Percentiles rank a stretch among this genome's conserved stretches.
phyloP scores from a whole-genome alignment of 768 basidiomycete genomes.

The Kwoniella sp. region DNA sequence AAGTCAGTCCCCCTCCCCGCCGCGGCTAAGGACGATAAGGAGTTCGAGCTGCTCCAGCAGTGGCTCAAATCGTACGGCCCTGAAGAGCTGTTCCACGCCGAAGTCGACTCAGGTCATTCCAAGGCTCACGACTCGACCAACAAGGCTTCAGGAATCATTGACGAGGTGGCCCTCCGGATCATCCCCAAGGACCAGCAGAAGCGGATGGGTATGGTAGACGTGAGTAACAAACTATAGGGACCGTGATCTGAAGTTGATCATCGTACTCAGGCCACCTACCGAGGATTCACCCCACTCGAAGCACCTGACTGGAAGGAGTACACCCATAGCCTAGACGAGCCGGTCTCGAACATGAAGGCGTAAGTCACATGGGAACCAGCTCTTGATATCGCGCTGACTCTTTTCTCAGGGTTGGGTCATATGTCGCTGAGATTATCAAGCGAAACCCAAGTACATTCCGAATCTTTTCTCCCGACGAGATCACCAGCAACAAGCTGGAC shows the following conservation, averaged over 20 bases:
- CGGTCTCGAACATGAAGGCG: constrained; percentile 77
- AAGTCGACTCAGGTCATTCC: constrained; percentile 32
- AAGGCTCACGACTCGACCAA: constrained; percentile 31
- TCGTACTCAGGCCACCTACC: constrained; percentile 63
- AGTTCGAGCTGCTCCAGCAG: constrained; percentile 65
- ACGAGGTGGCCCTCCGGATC: constrained; percentile 45
- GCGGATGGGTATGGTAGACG: constrained; percentile 67
- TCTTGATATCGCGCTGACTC: neutral
- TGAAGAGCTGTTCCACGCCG: constrained; percentile 64
- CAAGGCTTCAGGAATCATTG: constrained; percentile 46
- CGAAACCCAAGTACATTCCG: constrained; percentile 78
- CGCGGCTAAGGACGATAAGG: constrained; percentile 66
- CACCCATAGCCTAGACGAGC: constrained; percentile 61
- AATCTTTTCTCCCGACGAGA: constrained; percentile 87
- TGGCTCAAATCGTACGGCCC: constrained; percentile 78
- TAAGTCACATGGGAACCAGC: constrained; percentile 18
- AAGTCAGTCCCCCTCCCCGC: constrained; percentile 70
- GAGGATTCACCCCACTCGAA: constrained; percentile 64
- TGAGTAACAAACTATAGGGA: neutral
- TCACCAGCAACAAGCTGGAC: constrained; percentile 85
- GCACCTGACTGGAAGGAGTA: constrained; percentile 69
- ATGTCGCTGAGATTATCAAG: constrained; percentile 57
- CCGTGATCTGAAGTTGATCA: neutral
- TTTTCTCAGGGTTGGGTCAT: constrained; percentile 54
- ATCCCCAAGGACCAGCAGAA: constrained; percentile 47